Evolutionary conservation across 495 filamentous ascomycete genomes (phyloP), one percentile per base, ranked within the genome.

Genomic region (Aspergillus campestris): DNA sequence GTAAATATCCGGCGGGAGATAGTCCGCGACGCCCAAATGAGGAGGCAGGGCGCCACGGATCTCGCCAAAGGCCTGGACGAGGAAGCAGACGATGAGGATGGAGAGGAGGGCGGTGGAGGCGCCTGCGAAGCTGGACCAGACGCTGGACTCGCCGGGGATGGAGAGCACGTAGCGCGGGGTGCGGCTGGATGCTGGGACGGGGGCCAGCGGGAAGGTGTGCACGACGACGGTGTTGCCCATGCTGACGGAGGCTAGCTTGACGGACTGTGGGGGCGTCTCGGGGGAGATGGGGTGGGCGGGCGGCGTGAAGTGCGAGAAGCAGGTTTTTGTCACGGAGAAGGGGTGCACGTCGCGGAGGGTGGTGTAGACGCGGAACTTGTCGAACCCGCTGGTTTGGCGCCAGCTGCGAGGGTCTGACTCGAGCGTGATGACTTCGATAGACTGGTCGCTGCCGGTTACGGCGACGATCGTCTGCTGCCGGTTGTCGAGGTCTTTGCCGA

Each of bases 191-290:
- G 53, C 62, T 40, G 60, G 70, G 49, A 68, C 73, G 12, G 76
- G 77, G 12, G 72, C 73, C 24, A 98, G 79, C 0, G 87, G 81
- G 49, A 97, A 69, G 14, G 85, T 86, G 65, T 95, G 87, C 31
- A 95, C 83, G 37, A 89, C 81, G 36, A 89, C 77, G 7, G 85
- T 90, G 61, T 89, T 91, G 45, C 83, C 87, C 60, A 94, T 81
- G 49, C 83, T 86, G 38, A 87, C 82, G 39, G 86, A 92, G 12
- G 89, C 90, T 6, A 98, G 75, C 53, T 87, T 89, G 47, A 95
- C 62, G 49, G 80, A 74, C 47, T 84, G 78, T 8, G 73, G 72
- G 18, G 60, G 63, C 42, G 73, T 58, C 8, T 69, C 62, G 45
- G 67, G 60, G 1, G 69, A 58, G 33, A 69, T 57, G 8, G 71